Evolutionary conservation across 805 yeast genomes (phyloP).

Genomic region (Monosporozyma siamensis): DNA sequence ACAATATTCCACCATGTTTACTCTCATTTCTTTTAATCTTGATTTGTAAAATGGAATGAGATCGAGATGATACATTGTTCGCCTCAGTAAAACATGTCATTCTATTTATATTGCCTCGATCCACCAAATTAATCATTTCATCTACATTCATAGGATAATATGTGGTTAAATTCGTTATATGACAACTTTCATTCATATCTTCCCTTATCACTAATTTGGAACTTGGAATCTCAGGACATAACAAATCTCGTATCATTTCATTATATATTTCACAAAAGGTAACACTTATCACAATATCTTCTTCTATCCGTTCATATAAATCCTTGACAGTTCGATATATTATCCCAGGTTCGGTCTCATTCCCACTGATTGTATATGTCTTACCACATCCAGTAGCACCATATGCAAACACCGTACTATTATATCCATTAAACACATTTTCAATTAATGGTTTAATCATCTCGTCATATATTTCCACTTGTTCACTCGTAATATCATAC

Average conservation of each 20-base stretch:
- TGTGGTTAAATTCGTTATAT: conserved; percentile 60
- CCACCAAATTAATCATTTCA: conserved; percentile 71
- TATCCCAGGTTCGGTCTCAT: conserved; percentile 64
- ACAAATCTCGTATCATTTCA: conserved; percentile 74
- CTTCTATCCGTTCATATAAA: conserved; percentile 46
- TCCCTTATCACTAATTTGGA: conserved; percentile 58
- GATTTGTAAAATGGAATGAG: conserved; percentile 88
- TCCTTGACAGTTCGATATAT: conserved; percentile 72
- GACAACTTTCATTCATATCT: conserved; percentile 50
- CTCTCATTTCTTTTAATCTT: conserved; percentile 44
- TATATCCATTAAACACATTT: conserved; percentile 72
- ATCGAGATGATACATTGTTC: conserved; percentile 80
- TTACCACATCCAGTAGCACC: conserved; percentile 99
- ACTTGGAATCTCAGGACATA: conserved; percentile 44
- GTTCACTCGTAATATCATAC: conserved; percentile 58
- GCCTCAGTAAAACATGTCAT: conserved; percentile 87
- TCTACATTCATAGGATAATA: conserved; percentile 54
- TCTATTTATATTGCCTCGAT: conserved; percentile 63
- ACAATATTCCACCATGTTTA: conserved; percentile 66
- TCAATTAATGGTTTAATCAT: conserved; percentile 70
- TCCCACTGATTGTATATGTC: conserved; percentile 82
- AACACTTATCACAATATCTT: conserved; percentile 17
- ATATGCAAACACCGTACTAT: conserved; percentile 89
- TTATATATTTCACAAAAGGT: conserved; percentile 85
- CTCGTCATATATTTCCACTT: conserved; percentile 52